Conservation (phyloP, 495 filamentous ascomycete genomes). For the Xanthoparmelia taractica region DNA sequence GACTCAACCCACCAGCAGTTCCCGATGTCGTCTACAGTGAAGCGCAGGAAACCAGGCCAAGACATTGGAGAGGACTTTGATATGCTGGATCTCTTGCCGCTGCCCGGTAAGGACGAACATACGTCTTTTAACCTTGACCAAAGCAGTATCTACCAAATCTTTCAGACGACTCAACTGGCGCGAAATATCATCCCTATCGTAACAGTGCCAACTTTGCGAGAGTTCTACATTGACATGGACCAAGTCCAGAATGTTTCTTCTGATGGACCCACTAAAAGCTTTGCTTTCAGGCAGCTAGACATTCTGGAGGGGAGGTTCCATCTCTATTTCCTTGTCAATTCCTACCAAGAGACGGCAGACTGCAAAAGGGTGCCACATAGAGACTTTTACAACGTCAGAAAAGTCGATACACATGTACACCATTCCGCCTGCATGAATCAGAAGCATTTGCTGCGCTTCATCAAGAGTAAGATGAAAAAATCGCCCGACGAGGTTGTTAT, state of each 20-base stretch:
- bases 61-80: slow-evolving; percentile 89
- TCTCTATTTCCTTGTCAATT: slow-evolving; percentile 82
- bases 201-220: slow-evolving; percentile 75
- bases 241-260: slow-evolving; percentile 74
- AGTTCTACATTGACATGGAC: slow-evolving; percentile 95
- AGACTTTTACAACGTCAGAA: slow-evolving; percentile 98
- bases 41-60: slow-evolving; percentile 76
- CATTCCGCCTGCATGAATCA: slow-evolving; percentile 99
- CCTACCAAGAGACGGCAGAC: slow-evolving; percentile 96
- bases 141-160: slow-evolving; percentile 86
- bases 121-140: slow-evolving; percentile 71
- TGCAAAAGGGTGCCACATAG: slow-evolving; percentile 94
- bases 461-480: slow-evolving; percentile 99
- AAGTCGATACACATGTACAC: slow-evolving; percentile 98
- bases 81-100: slow-evolving; percentile 63
- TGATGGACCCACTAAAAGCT: slow-evolving; percentile 93
- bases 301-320: slow-evolving; percentile 97
- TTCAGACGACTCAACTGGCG: slow-evolving; percentile 53
- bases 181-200: slow-evolving; percentile 60
- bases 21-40: slow-evolving; percentile 30
- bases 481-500: slow-evolving; percentile 88
- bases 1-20: slow-evolving; percentile 13
- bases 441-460: slow-evolving; percentile 94
- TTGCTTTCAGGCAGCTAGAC: slow-evolving; percentile 86
- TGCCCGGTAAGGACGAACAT: slow-evolving; percentile 56